Base-by-base conservation (phyloP, 1,284 basidiomycete species). In the Apiotrichum domesticum region DNA sequence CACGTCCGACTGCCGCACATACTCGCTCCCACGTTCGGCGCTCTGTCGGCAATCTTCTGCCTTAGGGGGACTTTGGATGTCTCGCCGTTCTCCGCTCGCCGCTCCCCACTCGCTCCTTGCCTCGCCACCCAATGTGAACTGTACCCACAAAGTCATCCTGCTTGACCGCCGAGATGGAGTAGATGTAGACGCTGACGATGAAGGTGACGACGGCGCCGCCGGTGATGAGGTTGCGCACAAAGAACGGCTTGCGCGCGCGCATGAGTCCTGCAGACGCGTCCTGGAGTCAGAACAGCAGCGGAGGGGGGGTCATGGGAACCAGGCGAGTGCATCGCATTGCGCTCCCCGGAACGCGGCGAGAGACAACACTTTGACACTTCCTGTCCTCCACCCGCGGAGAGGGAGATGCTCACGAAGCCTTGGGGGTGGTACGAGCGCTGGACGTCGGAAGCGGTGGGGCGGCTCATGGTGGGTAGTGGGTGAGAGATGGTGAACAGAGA, bases 151-250 rank as follows among this genome's bases (percentile, higher is more conserved):
- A 95, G 57, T 87, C 86, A 69, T 96, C 93, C 72, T 96, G 92
- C 72, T 88, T 90, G 57, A 96, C 92, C 10, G 92, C 91, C 44
- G 84, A 83, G 72, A 98, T 94, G 13, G 92, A 94, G 77, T 97
- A 98, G 8, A 84, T 82, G 84, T 92, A 98, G 14, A 96, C 85
- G 46, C 86, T 85, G n/a, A 84, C 82, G 35, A 84, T 85, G 73
- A 97, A 95, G 2, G 82, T 81, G 45, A 85, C 80, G 56, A 97
- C 82, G 3, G 80, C 71, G 42, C 84, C 63, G 4, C 93, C 94
- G 0, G 88, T 90, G 47, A 95, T 55, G 13, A 85, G 82, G 74
- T 98, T 98, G 64, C 83, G 83, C 37, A 87, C 57, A 35, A 84
- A 82, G 77, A 87, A 98, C 8, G 90, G 93, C 65, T 83, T 83